Conservation (phyloP, 2,329 filamentous ascomycete genomes). For the Hypoxylon sp. region DNA sequence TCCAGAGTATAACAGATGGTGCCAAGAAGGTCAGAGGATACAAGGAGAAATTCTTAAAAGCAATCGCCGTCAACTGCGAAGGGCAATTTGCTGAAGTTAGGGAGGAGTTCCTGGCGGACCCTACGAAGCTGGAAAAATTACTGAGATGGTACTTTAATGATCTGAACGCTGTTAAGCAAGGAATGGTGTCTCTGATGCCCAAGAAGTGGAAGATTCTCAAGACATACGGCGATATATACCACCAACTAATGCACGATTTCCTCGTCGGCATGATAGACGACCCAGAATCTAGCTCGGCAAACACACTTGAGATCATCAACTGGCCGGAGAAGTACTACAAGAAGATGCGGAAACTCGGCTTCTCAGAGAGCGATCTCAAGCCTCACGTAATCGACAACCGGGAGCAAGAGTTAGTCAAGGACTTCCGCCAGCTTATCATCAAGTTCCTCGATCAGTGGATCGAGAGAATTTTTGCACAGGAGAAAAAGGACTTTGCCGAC, state of each 20-base stretch:
- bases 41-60: constrained; percentile 93
- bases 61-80: constrained; percentile 80
- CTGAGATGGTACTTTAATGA: constrained; percentile 99
- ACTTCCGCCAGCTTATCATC: constrained; percentile 96
- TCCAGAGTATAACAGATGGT: constrained; percentile 95
- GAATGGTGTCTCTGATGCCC: constrained; percentile 92
- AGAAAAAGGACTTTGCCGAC: constrained; percentile 84
- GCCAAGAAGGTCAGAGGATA: constrained; percentile 94
- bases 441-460: constrained; percentile 98
- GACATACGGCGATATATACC: constrained; percentile 92
- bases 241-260: constrained; percentile 95
- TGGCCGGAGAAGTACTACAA: constrained; percentile 97
- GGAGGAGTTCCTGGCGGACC: constrained; percentile 85
- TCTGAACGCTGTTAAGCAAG: constrained; percentile 91
- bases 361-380: constrained; percentile 79
- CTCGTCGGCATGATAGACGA: constrained; percentile 87
- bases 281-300: constrained; percentile 84
- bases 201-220: constrained; percentile 97
- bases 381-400: constrained; percentile 93
- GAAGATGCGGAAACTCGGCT: constrained; percentile 93
- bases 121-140: constrained; percentile 85
- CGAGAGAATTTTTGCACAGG: constrained; percentile 87
- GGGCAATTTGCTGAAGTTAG: constrained; percentile 80
- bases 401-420: constrained; percentile 89
- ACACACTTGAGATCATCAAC: constrained; percentile 91